These are phyloP conservation scores for Xylariaceae sp. DNA, from an alignment of 2,329 filamentous ascomycete species.

Conservation along the genomic window DNA sequence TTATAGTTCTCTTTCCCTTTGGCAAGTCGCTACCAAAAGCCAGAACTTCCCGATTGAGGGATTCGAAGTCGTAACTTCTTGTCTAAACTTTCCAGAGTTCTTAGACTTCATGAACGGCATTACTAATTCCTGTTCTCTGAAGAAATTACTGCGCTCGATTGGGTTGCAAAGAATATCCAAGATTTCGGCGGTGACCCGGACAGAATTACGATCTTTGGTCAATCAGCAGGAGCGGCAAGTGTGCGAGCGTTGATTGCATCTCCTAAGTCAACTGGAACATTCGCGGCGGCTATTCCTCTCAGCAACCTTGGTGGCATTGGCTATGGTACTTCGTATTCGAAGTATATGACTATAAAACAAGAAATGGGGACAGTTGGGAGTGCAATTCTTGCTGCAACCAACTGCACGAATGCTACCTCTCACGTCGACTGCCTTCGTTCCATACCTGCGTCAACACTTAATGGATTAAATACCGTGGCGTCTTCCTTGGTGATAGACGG, in stretches of 20 bases:
- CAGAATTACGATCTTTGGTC: slow-evolving; percentile 61
- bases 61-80: no score
- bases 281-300: slow-evolving; percentile 52
- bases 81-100: no score
- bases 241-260: slow-evolving; percentile 57
- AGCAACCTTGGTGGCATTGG: slow-evolving; percentile 51
- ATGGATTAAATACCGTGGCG: slow-evolving; percentile 48
- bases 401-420: slow-evolving; percentile 55
- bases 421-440: slow-evolving; percentile 60
- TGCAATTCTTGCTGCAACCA: slow-evolving; percentile 56
- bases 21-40: neutral
- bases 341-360: slow-evolving; percentile 62
- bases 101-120: neutral
- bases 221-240: slow-evolving; percentile 59
- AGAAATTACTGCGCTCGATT: slow-evolving; percentile 54
- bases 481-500: slow-evolving; percentile 65
- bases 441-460: slow-evolving; percentile 50
- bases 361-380: slow-evolving; percentile 55
- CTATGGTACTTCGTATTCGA: slow-evolving; percentile 63
- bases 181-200: slow-evolving; percentile 64
- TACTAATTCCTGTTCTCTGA: neutral
- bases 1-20: neutral
- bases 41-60: no score
- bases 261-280: slow-evolving; percentile 53
- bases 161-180: slow-evolving; percentile 57